phyloP scores from a whole-genome alignment of 306 rosid genomes.

The Ceratonia siliqua region DNA sequence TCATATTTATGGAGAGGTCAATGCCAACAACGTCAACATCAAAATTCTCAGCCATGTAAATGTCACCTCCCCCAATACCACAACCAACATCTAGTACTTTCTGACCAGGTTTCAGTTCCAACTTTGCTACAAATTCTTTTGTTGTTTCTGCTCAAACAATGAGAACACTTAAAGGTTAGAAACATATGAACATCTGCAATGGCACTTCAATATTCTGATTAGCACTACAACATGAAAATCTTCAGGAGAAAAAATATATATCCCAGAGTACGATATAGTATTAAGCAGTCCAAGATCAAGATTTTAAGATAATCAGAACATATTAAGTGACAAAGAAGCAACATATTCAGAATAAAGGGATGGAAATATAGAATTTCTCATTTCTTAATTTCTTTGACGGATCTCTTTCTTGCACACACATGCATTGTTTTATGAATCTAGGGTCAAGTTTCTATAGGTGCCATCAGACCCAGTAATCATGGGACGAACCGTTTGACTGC shows the following conservation, averaged over 20 bases:
- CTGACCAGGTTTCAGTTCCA: constrained; percentile 80
- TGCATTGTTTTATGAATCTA: constrained; percentile 20
- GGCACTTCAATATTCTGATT: neutral
- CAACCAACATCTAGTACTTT: constrained; percentile 94
- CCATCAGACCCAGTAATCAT: constrained; percentile 5
- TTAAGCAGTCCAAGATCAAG: neutral
- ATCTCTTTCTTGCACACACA: neutral
- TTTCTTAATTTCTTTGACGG: neutral
- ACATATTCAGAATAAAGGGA: neutral
- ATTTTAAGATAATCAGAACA: constrained; percentile 11
- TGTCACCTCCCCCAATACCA: constrained; percentile 96
- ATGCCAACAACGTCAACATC: constrained; percentile 87
- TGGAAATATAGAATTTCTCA: neutral
- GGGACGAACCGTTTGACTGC: constrained; percentile 7
- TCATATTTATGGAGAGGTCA: constrained; percentile 92
- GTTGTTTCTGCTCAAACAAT: constrained; percentile 73
- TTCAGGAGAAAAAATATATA: neutral
- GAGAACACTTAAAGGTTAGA: constrained; percentile 10
- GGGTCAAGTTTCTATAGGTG: neutral
- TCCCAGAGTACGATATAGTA: neutral
- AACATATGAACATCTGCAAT: neutral
- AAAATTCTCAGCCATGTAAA: constrained; percentile 84
- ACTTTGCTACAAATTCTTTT: constrained; percentile 72
- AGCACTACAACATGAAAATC: neutral
- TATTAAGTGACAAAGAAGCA: neutral